phyloP scores from a whole-genome alignment of 2,329 filamentous ascomycete species.

The Cercospora citrullina region DNA sequence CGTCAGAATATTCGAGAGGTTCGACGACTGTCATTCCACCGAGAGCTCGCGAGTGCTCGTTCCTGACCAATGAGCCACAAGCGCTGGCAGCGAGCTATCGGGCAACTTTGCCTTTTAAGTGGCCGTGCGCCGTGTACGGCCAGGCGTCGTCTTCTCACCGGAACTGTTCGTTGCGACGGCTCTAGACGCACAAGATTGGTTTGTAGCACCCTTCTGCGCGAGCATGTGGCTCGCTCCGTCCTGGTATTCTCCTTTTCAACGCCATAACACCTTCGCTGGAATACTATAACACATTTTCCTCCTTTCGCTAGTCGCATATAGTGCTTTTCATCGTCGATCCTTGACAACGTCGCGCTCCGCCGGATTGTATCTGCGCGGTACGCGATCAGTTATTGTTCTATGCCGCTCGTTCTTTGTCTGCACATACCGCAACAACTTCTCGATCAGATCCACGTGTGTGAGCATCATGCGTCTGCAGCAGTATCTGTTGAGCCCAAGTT shows the following conservation, averaged over 20 bases:
- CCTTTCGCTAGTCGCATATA: background rate
- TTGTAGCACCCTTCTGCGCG: background rate
- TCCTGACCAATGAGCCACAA: background rate
- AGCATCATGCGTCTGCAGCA: constrained; percentile 99
- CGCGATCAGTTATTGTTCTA: constrained; percentile 9
- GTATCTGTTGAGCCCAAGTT: constrained; percentile 89
- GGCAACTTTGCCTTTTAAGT: background rate
- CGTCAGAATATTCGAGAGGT: background rate
- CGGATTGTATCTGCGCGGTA: constrained; percentile 38
- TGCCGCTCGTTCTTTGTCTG: background rate
- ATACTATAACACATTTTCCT: background rate
- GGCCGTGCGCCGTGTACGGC: background rate
- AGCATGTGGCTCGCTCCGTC: background rate
- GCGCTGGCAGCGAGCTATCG: background rate
- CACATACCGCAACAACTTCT: constrained; percentile 89
- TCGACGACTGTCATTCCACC: background rate
- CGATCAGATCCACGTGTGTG: constrained; percentile 98
- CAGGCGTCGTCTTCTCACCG: background rate
- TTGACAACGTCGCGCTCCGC: constrained; percentile 42
- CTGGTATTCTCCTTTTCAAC: background rate
- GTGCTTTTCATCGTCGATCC: constrained; percentile 14
- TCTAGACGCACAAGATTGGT: background rate
- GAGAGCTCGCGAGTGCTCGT: background rate
- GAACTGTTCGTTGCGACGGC: background rate
- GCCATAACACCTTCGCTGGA: constrained; percentile 12